Base-by-base conservation (phyloP, 108 stramenopile genomes). In the Skeletonema costatum region DNA sequence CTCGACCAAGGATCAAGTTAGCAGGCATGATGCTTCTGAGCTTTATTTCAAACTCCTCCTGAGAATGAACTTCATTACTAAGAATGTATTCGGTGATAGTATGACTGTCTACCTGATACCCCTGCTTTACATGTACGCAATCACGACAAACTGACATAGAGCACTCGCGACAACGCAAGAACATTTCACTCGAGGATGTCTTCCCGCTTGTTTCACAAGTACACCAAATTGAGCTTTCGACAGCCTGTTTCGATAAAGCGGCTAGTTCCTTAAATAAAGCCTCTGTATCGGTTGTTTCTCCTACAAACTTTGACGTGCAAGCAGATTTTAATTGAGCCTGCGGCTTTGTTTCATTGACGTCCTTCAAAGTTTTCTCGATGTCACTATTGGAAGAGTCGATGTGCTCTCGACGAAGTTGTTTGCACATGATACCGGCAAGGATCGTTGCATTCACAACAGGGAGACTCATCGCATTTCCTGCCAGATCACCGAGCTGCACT, bases 391-490 rank as follows among this genome's bases (percentile, higher is more conserved):
- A 9, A 41, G 64, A 76, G 3, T 2, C 39, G 3, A 71, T 16
- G 41, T 78, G 77, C 42, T 88, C 87, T 16, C 56, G 46, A 32
- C 89, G 80, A 16, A 91, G 79, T 68, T 91, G 90, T 16, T 69
- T 70, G 38, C 78, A 78, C 30, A 85, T 82, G 33, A 91, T 71
- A 10, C 87, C 87, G 17, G 87, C 89, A 0, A 93, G 68, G 75
- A 93, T 84, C 5, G 87, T 86, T 13, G 92, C 92, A 60, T 75
- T 86, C 4, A 93, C 88, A 25, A 93, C 92, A 32, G 89, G 71
- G 4, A 91, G 75, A 60, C 83, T 85, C 93, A 93, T 93, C 17
- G 93, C 93, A 74, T 93, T 93, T 12, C 93, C 93, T 9, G 93
- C 93, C 19, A 93, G 64, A 79, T 93, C 93, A 30, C 85, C 84